A percentile compares a stretch with the other conserved stretches of the same genome.
These are phyloP conservation scores for Penicillium chermesinum DNA, from an alignment of 495 filamentous ascomycete genomes.

Conservation along the genomic window DNA sequence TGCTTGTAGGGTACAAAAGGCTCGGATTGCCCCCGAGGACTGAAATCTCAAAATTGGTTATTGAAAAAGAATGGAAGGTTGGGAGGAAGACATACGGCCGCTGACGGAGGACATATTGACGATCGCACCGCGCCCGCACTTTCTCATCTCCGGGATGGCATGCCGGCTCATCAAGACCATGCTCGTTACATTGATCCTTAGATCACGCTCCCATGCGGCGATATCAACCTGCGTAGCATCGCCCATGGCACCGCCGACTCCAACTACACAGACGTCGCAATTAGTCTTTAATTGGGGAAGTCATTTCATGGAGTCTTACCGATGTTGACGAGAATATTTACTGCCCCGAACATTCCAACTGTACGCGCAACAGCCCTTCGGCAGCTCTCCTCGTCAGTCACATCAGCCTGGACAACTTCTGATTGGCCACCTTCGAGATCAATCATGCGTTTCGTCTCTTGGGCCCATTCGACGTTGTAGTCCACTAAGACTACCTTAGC, in stretches of 20 bases:
- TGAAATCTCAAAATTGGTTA: neutral
- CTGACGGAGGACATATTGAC: conserved; percentile 49
- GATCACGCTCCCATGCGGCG: conserved; percentile 39
- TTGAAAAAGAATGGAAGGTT: no score
- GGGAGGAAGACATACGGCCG: conserved; percentile 16
- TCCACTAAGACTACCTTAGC: conserved; percentile 4
- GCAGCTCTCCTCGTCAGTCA: conserved; percentile 38
- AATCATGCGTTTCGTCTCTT: conserved; percentile 5
- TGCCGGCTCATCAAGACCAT: conserved; percentile 48
- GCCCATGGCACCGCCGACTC: conserved; percentile 41
- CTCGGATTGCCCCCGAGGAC: conserved; percentile 45
- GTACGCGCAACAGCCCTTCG: conserved; percentile 26
- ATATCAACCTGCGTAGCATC: conserved; percentile 45
- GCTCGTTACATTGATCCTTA: conserved; percentile 48
- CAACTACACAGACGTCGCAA: conserved; percentile 19
- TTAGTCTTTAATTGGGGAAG: neutral
- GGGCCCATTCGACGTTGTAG: conserved; percentile 2
- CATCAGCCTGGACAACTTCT: conserved; percentile 22
- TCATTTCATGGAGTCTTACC: conserved; percentile 11
- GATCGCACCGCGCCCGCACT: conserved; percentile 30
- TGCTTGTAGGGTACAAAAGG: conserved; percentile 50
- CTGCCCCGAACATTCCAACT: conserved; percentile 30
- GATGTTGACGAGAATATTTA: conserved; percentile 49
- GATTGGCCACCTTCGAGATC: conserved; percentile 1
- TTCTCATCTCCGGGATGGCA: conserved; percentile 45